Evolutionary conservation across 169 alveolate species (phyloP).

Genomic region (Amoebophrya sp.): DNA sequence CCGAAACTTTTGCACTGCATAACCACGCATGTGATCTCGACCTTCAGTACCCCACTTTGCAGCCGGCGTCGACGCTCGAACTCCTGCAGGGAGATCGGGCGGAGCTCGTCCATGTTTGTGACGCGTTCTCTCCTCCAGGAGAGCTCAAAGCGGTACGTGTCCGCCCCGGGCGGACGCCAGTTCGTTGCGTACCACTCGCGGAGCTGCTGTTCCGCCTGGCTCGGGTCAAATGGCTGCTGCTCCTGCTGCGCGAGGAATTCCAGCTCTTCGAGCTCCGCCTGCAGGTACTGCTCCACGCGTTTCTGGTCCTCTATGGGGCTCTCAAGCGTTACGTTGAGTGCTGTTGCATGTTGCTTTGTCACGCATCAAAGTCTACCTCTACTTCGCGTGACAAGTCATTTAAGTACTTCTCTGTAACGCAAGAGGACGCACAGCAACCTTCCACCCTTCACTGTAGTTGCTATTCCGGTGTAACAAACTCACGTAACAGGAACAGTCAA

Average conservation of each 20-base stretch:
- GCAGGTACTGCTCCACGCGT: not conserved
- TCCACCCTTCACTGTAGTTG: too few species aligned
- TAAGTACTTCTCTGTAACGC: too few species aligned
- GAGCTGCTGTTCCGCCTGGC: not conserved
- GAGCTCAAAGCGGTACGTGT: not conserved
- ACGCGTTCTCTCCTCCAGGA: not conserved
- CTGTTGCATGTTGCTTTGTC: too few species aligned
- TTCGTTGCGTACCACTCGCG: not conserved
- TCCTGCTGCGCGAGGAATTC: not conserved
- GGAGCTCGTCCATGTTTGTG: not conserved
- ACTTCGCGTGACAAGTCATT: too few species aligned
- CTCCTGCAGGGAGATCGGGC: not conserved
- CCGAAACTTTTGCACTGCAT: too few species aligned
- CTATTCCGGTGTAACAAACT: too few species aligned
- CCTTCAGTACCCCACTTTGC: not conserved
- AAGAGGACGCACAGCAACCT: too few species aligned
- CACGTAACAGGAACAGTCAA: too few species aligned
- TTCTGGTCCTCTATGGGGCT: too few species aligned
- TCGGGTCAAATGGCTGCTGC: not conserved
- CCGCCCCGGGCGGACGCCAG: constrained; percentile 16
- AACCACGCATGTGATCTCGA: not conserved
- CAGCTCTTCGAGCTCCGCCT: not conserved
- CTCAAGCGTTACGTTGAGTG: too few species aligned
- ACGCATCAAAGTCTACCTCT: too few species aligned
- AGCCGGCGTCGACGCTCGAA: not conserved